phyloP scores from a whole-genome alignment of 106 monocot genomes.

The Posidonia australis region DNA sequence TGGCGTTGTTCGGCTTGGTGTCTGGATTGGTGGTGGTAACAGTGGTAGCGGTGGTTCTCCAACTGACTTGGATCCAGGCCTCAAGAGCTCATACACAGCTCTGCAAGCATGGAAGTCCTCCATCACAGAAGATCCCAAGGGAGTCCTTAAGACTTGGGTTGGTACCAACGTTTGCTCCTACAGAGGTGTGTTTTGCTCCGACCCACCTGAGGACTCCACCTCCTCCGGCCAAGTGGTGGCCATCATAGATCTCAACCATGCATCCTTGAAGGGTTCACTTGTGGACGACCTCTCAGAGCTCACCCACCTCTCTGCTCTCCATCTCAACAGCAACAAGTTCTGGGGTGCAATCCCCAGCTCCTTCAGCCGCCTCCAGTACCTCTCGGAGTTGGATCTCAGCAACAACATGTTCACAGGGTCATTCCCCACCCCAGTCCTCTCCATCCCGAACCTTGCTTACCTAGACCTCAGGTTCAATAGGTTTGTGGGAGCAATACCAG shows the following conservation, averaged over 20 bases:
- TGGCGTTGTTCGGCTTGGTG: slow-evolving; percentile 27
- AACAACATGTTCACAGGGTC: slow-evolving; percentile 71
- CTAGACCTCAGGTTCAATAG: slow-evolving; percentile 21
- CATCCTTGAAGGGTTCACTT: slow-evolving; percentile 44
- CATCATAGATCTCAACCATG: slow-evolving; percentile 67
- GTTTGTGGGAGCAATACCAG: slow-evolving; percentile 15
- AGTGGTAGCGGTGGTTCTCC: neutral
- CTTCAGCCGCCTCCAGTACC: slow-evolving; percentile 30
- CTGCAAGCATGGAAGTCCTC: slow-evolving; percentile 58
- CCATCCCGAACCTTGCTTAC: slow-evolving; percentile 25
- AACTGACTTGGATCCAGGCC: slow-evolving; percentile 5
- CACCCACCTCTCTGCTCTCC: slow-evolving; percentile 57
- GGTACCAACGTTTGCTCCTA: slow-evolving; percentile 77
- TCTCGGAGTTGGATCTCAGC: slow-evolving; percentile 83
- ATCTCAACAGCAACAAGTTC: slow-evolving; percentile 75
- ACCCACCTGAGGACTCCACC: slow-evolving; percentile 22
- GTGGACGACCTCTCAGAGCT: slow-evolving; percentile 48
- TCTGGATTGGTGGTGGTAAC: slow-evolving; percentile 23
- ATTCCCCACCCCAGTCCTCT: slow-evolving; percentile 42
- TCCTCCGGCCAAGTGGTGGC: slow-evolving; percentile 26
- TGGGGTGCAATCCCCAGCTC: slow-evolving; percentile 45
- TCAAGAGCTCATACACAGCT: slow-evolving; percentile 37
- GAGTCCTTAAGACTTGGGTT: slow-evolving; percentile 51
- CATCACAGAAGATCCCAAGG: slow-evolving; percentile 55
- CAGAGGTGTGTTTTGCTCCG: slow-evolving; percentile 68